Percentiles rank a stretch among this genome's conserved stretches.
These are phyloP conservation scores for Penicillium canariense DNA, from an alignment of 495 filamentous ascomycete species.

Conservation along the genomic window DNA sequence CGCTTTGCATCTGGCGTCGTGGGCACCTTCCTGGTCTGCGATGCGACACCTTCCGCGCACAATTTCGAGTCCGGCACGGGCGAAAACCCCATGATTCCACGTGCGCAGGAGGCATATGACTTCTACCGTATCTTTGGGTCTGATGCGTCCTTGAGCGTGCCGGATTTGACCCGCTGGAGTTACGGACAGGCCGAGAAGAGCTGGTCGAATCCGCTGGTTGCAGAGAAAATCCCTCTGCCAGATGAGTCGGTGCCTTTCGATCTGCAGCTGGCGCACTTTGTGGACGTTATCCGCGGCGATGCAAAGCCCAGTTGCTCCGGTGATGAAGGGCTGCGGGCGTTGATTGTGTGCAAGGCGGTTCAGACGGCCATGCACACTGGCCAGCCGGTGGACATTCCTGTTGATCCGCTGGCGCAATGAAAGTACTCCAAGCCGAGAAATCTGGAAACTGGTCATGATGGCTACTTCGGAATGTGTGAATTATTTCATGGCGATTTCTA, in stretches of 20 bases:
- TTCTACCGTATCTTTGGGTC: conserved; percentile 59
- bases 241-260: conserved; percentile 51
- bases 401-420: conserved; percentile 17
- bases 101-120: conserved; percentile 31
- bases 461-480: neutral
- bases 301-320: conserved; percentile 45
- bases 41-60: conserved; percentile 50
- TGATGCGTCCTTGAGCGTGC: conserved; percentile 52
- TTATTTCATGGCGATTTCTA: neutral
- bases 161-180: conserved; percentile 55
- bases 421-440: neutral
- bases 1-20: conserved; percentile 57
- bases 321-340: conserved; percentile 43
- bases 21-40: conserved; percentile 55
- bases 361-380: conserved; percentile 39
- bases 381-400: conserved; percentile 34
- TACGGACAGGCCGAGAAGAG: conserved; percentile 37
- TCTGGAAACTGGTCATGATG: neutral
- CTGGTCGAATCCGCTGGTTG: conserved; percentile 30
- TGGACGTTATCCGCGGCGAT: conserved; percentile 46
- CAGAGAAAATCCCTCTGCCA: conserved; percentile 33
- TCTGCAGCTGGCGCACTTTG: conserved; percentile 55
- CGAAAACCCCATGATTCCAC: conserved; percentile 55
- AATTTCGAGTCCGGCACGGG: conserved; percentile 57
- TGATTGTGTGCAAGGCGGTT: conserved; percentile 45